Conservation (phyloP, 2,329 filamentous ascomycete species). For the Fusarium avenaceum region DNA sequence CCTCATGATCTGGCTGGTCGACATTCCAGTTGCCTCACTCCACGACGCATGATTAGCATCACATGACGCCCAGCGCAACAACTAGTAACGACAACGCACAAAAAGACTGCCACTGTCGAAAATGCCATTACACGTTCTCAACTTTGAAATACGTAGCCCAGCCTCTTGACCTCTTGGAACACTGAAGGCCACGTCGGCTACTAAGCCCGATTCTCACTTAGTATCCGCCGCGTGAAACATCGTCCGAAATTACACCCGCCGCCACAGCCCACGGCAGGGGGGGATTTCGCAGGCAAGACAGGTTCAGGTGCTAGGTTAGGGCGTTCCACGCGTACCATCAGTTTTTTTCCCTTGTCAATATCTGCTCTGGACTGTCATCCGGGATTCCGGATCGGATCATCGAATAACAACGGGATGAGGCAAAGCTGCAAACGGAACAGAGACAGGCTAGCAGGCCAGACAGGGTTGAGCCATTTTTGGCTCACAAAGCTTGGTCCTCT, state of each 20-base stretch:
- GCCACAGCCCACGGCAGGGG: conserved; percentile 40
- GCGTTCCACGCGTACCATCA: conserved; percentile 36
- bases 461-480: conserved; percentile 35
- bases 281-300: conserved; percentile 1
- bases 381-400: conserved; percentile 33
- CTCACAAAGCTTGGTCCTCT: conserved; percentile 37
- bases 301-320: conserved; percentile 6
- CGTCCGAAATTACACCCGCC: conserved; percentile 56
- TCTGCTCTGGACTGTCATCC: conserved; percentile 25
- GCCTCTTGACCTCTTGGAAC: conserved; percentile 36
- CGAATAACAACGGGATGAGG: conserved; percentile 12
- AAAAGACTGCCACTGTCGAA: conserved; percentile 14
- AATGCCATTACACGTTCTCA: conserved; percentile 30
- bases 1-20: conserved; percentile 14
- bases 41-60: conserved; percentile 27
- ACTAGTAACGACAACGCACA: conserved; percentile 11
- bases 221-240: conserved; percentile 47
- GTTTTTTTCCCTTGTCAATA: conserved; percentile 27
- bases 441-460: conserved; percentile 1
- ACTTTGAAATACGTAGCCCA: conserved; percentile 1
- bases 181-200: conserved; percentile 46
- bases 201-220: conserved; percentile 44
- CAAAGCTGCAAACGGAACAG: conserved; percentile 22
- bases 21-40: conserved; percentile 40
- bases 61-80: conserved; percentile 31